Percentiles rank a stretch among this genome's conserved stretches.
phyloP scores from a whole-genome alignment of 306 rosid species.

The Prunus padus region DNA sequence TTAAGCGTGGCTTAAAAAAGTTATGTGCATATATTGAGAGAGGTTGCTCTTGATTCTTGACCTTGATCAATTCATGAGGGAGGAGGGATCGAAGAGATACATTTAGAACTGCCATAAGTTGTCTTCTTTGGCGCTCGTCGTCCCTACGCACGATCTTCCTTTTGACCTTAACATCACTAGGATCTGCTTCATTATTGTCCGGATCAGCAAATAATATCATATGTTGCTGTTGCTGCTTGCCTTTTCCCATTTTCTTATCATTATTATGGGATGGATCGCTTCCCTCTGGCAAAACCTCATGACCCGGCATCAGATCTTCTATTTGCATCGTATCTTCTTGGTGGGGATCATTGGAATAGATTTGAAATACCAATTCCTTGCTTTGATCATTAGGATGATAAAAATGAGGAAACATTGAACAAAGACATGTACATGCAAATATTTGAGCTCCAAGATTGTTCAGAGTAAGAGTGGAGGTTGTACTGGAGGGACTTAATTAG shows the following conservation, averaged over 20 bases:
- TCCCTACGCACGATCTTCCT: constrained; percentile 45
- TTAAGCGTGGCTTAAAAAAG: not conserved
- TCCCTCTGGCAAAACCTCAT: not conserved
- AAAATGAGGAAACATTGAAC: constrained; percentile 10
- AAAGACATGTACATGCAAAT: not conserved
- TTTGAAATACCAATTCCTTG: constrained; percentile 18
- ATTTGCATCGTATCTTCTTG: constrained; percentile 20
- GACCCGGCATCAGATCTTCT: constrained; percentile 23
- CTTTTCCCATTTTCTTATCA: not conserved
- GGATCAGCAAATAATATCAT: not conserved
- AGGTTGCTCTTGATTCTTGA: constrained; percentile 2
- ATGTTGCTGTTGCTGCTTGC: not conserved
- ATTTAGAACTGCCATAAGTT: constrained; percentile 34
- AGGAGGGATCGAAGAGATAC: constrained; percentile 41
- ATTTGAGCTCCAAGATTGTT: not conserved
- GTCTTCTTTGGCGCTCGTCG: constrained; percentile 48
- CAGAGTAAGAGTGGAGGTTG: not conserved
- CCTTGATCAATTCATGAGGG: constrained; percentile 39
- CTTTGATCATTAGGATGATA: not conserved
- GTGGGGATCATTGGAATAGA: constrained; percentile 11
- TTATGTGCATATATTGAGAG: not conserved
- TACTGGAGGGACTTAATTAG: not conserved
- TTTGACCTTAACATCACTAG: not conserved
- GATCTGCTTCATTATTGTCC: constrained; percentile 7
- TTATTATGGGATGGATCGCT: not conserved